Evolutionary conservation across 306 rosid species (phyloP).

Genomic region (Gleditsia sinensis): DNA sequence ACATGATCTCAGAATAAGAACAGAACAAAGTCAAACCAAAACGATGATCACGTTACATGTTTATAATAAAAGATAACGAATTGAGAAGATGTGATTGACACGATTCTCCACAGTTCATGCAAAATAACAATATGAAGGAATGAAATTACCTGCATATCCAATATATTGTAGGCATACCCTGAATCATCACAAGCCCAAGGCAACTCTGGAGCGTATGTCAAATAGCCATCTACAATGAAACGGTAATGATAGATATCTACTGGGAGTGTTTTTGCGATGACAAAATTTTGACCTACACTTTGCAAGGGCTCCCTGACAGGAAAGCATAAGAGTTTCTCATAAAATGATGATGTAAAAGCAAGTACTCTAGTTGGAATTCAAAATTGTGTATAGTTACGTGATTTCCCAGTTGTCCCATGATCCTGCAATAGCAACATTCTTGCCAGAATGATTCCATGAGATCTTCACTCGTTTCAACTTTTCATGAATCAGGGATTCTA

Average conservation of each 20-base stretch:
- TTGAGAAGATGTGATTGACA: neutral
- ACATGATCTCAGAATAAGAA: neutral
- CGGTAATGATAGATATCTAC: slow-evolving; percentile 67
- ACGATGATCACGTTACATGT: neutral
- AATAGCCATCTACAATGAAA: slow-evolving; percentile 77
- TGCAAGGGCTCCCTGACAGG: slow-evolving; percentile 69
- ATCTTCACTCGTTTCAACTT: slow-evolving; percentile 51
- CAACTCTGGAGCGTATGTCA: slow-evolving; percentile 72
- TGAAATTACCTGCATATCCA: slow-evolving; percentile 75
- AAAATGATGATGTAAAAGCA: slow-evolving; percentile 16
- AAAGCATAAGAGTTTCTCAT: slow-evolving; percentile 20
- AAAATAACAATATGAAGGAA: neutral
- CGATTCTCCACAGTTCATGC: neutral
- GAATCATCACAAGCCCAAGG: slow-evolving; percentile 55
- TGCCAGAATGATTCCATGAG: slow-evolving; percentile 75
- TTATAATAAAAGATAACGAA: neutral
- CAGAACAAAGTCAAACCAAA: neutral
- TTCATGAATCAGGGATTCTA: slow-evolving; percentile 39
- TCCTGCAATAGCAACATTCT: slow-evolving; percentile 63
- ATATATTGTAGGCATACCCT: slow-evolving; percentile 66
- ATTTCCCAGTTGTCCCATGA: slow-evolving; percentile 92
- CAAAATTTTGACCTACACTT: slow-evolving; percentile 42
- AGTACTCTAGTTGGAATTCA: slow-evolving; percentile 13
- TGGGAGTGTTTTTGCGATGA: slow-evolving; percentile 58
- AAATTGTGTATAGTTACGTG: slow-evolving; percentile 43